Base-by-base conservation (phyloP, 495 filamentous ascomycete species). In the Penicillium paxilli region DNA sequence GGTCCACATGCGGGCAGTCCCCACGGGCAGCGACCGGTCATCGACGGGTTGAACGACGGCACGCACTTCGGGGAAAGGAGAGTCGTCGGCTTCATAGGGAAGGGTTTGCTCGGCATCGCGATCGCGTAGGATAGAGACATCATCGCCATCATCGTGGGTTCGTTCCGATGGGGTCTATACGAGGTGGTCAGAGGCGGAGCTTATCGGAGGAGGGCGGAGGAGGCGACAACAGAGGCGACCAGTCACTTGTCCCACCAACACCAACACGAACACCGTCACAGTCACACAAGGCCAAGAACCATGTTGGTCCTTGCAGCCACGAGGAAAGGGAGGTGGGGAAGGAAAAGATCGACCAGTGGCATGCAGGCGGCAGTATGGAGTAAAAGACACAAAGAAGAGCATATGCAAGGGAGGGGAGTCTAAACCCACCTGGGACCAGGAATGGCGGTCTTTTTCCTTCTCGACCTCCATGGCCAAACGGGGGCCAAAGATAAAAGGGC, bases 1-100 rank as follows among this genome's bases (percentile, higher is more conserved):
- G 16, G 81, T 71, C 87, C 87, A 91, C 57, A 87, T 87, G 41
- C 87, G 84, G 44, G 86, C 76, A 5, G 87, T 90, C 49, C 87
- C 88, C 24, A 82, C 76, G 9, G 85, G 85, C 48, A 86, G 65
- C n/a, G 80, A 73, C 49, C 83, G 76, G 60, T 90, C 85, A 67
- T 90, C 83, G 55, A 81, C 82, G 49, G 84, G 65, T 20, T 52
- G 57, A 12, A 73, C 69, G 52, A 75, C 69, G 21, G 72, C 69
- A 25, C 67, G 74, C 22, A 71, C 88, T 67, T 91, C 85, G 24
- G 85, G 84, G 54, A 88, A 90, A 14, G 87, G 86, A 42, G 85
- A 89, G 57, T 90, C 79, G 42, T 88, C 83, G 45, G 82, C 75
- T 32, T 76, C 72, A 45, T 71, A 75, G 8, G 73, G 66, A 12